Base-by-base conservation (phyloP, 352 stramenopile genomes). In the Blastocystis sp. region DNA sequence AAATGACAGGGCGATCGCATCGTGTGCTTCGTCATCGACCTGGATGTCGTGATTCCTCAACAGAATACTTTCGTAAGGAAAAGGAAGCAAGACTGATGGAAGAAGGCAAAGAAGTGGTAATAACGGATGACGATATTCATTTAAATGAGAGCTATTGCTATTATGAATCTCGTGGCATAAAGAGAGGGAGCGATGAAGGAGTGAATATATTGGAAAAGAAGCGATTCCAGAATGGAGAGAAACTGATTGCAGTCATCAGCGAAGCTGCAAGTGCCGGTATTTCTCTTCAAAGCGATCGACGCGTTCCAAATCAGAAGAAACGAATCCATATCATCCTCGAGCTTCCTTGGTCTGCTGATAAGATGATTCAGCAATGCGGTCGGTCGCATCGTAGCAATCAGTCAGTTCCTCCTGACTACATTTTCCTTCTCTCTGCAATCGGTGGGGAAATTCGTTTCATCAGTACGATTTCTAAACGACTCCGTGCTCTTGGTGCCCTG, bases 281-380 rank as follows among this genome's bases (percentile, higher is more conserved):
- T 65, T 93, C 90, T 62, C 90, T 96, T 9, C 94, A 96, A 70
- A 75, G 91, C 93, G 3, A 92, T 39, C 11, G 24, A 7, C 39
- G 76, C 26, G 59, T 88, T 5, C 34, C 45, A 4, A 88, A 88
- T 39, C 90, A 94, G 20, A 90, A 90, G 24, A 79, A 94, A 13
- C 90, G 94, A 7, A 91, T 95, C 30, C 94, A 96, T 91, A 94
- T 95, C 55, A 96, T 94, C 24, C 91, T 96, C 20, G 94, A 96
- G 90, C 43, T 90, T 18, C 91, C 92, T 1, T 93, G 92, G 92
- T 91, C 91, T 3, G 93, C 93, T n/a, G 93, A 95, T 65, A 95
- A 88, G n/a, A 37, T 76, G 26, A 88, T 88, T 41, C 76, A 88
- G 41, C 76, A 88, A 26, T 88, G 76, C 53, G 76, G 76, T 6